phyloP scores from a whole-genome alignment of 129 eudicot species.

The Arctium minus region DNA sequence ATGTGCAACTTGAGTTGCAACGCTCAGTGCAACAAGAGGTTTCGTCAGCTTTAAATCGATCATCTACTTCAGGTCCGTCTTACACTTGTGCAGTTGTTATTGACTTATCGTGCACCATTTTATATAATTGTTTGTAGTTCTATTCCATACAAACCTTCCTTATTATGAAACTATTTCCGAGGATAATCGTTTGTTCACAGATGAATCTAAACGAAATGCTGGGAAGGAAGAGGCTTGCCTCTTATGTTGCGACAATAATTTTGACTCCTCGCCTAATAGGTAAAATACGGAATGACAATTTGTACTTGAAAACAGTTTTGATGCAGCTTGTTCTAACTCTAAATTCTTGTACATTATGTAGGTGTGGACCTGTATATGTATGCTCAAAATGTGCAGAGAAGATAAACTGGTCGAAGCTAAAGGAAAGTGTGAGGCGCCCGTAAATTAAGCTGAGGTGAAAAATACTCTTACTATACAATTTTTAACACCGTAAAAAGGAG shows the following conservation, averaged over 20 bases:
- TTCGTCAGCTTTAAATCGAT: slow-evolving; percentile 68
- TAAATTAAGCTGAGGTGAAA: slow-evolving; percentile 65
- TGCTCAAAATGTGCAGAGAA: slow-evolving; percentile 68
- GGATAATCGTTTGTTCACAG: slow-evolving; percentile 15
- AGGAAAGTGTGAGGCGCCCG: slow-evolving; percentile 72
- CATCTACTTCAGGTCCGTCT: slow-evolving; percentile 21
- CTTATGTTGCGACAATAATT: slow-evolving; percentile 51
- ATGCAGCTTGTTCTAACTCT: not conserved
- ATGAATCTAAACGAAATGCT: slow-evolving; percentile 43
- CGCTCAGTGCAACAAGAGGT: slow-evolving; percentile 67
- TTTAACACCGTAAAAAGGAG: slow-evolving; percentile 10
- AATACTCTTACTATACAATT: slow-evolving; percentile 34
- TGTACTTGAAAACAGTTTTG: not conserved
- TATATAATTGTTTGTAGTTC: not conserved
- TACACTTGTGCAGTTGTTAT: not conserved
- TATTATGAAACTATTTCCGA: slow-evolving; percentile 17
- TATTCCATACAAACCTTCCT: not conserved
- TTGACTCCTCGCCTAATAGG: slow-evolving; percentile 72
- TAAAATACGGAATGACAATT: slow-evolving; percentile 2
- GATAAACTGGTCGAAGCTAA: slow-evolving; percentile 44
- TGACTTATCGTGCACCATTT: not conserved
- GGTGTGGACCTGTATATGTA: slow-evolving; percentile 78
- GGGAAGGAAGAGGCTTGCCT: slow-evolving; percentile 68
- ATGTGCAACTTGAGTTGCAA: slow-evolving; percentile 84
- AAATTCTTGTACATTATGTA: slow-evolving; percentile 9